Evolutionary conservation across 495 filamentous ascomycete genomes (phyloP).

Genomic region (Terfezia boudieri): DNA sequence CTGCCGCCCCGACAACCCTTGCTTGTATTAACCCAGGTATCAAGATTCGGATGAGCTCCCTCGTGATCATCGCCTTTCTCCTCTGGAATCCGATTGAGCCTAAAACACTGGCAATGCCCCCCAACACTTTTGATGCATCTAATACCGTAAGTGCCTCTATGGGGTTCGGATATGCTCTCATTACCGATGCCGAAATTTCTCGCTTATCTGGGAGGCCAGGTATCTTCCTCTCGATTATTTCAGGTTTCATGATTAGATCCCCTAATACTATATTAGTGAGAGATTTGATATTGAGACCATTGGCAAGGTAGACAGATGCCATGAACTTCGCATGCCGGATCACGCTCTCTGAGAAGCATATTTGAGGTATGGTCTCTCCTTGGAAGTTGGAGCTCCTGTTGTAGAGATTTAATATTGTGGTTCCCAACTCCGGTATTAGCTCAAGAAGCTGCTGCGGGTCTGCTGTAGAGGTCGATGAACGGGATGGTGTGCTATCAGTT

Average conservation of each 20-base stretch:
- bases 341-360: constrained; percentile 59
- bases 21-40: constrained; percentile 79
- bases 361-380: constrained; percentile 56
- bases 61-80: constrained; percentile 70
- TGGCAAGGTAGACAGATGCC: constrained; percentile 41
- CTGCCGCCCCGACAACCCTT: constrained; percentile 73
- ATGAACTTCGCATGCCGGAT: constrained; percentile 60
- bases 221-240: constrained; percentile 14
- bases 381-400: constrained; percentile 49
- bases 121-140: constrained; percentile 32
- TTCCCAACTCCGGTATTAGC: constrained; percentile 50
- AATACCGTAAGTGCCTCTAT: constrained; percentile 23
- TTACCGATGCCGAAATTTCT: constrained; percentile 12
- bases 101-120: constrained; percentile 66
- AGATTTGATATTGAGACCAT: constrained; percentile 46
- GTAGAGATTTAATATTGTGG: constrained; percentile 67
- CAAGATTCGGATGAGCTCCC: constrained; percentile 60
- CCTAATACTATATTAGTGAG: constrained; percentile 45
- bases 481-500: constrained; percentile 5
- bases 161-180: constrained; percentile 17
- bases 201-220: constrained; percentile 20
- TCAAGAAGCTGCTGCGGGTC: constrained; percentile 39
- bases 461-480: constrained; percentile 14
- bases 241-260: constrained; percentile 22
- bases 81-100: constrained; percentile 52